Conservation (phyloP, 345 rosid species). For the Noccaea caerulescens region DNA sequence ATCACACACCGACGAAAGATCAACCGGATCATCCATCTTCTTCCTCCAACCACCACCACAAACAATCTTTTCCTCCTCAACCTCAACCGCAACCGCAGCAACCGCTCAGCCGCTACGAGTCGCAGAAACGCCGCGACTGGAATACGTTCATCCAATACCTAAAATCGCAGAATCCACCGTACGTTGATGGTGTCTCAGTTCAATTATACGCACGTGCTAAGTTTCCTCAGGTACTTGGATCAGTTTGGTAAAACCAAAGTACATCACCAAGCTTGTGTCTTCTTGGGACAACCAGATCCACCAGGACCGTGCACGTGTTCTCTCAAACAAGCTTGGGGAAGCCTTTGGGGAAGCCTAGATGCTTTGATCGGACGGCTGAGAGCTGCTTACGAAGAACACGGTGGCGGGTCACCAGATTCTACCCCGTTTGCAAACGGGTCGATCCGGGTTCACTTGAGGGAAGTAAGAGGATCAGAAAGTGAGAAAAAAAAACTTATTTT, state of each 20-base stretch:
- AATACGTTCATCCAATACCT: conserved; percentile 89
- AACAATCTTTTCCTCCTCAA: conserved; percentile 29
- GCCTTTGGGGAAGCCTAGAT: too few species aligned
- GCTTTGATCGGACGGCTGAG: conserved; percentile 88
- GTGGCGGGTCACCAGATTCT: conserved; percentile 70
- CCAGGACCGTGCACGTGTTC: conserved; percentile 86
- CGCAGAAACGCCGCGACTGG: conserved; percentile 92
- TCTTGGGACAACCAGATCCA: conserved; percentile 85
- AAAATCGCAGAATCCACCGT: conserved; percentile 80
- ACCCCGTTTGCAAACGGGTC: conserved; percentile 85
- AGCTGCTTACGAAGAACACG: conserved; percentile 87
- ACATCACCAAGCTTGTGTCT: conserved; percentile 77
- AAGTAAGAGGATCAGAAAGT: conserved; percentile 42
- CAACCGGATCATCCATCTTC: conserved; percentile 44
- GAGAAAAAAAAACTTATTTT: too few species aligned
- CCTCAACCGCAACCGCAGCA: conserved; percentile 38
- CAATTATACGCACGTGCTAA: conserved; percentile 76
- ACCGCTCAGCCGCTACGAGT: conserved; percentile 78
- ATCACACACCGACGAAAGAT: conserved; percentile 42
- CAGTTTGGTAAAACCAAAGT: conserved; percentile 97
- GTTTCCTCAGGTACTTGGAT: conserved; percentile 81
- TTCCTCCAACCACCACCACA: conserved; percentile 34
- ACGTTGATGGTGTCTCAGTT: conserved; percentile 73
- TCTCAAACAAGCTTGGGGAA: conserved; percentile 93
- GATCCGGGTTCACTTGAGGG: conserved; percentile 70